phyloP scores from a whole-genome alignment of 768 basidiomycete species.

The Boletales sp. region DNA sequence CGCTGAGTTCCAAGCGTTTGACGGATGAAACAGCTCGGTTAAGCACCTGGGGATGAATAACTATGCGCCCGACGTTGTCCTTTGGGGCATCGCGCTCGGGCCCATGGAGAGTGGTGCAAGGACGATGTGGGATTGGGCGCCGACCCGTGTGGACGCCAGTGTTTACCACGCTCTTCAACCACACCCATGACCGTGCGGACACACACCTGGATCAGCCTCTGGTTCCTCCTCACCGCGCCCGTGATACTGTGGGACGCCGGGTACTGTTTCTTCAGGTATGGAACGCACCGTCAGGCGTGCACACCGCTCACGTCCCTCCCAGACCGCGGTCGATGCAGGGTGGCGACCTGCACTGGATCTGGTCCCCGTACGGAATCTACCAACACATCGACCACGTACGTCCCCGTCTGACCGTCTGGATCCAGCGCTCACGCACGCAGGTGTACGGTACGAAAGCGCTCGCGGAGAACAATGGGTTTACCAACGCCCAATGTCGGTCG shows the following conservation, averaged over 20 bases:
- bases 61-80: no score
- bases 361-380: constrained; percentile 79
- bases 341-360: constrained; percentile 90
- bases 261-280: constrained; percentile 80
- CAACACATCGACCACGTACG: constrained; percentile 54
- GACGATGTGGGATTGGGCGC: no score
- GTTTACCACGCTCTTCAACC: background rate
- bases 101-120: no score
- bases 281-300: no score
- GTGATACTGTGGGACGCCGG: constrained; percentile 75
- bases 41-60: no score
- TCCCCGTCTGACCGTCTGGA: background rate
- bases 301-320: background rate
- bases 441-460: constrained; percentile 71
- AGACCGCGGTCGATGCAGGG: constrained; percentile 86
- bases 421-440: constrained; percentile 38
- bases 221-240: constrained; percentile 53
- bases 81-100: no score
- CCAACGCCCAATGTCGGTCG: constrained; percentile 74
- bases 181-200: constrained; percentile 47
- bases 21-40: no score
- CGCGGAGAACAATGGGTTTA: constrained; percentile 70
- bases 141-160: no score
- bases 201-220: constrained; percentile 56
- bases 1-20: no score